Evolutionary conservation across 257 asterid species (phyloP), one percentile per base, ranked within the genome.

Genomic region (Solanum sparsipilum): DNA sequence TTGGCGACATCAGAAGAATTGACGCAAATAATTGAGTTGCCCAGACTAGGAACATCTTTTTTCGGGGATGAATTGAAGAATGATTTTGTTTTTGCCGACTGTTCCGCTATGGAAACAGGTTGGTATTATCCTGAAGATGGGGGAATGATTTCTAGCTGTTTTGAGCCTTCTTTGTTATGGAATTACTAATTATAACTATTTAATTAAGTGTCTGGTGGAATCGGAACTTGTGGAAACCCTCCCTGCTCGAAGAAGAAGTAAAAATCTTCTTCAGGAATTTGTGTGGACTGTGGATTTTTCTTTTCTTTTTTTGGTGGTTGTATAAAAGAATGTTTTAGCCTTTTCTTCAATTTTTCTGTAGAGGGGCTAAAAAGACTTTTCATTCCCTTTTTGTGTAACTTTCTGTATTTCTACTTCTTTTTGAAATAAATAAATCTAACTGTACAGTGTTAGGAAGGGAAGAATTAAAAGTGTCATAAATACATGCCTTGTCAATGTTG

Each of bases 21-120:
- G 90, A 82, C 94, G 15, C 95, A 96, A 88, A 94, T 96, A 71
- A 93, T 94, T 5, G 98, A 94, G 93, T 81, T 96, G 88, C 98
- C 98, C 63, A 96, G 89, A 63, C 84, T 96, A 68, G 97, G 93
- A 0, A 56, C 96, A 60, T 81, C 87, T 70, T 93, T 72, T 63
- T 94, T 91, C 65, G 88, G 91, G 25, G 20, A 88, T 73, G 96
- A 92, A 31, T 68, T 88, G 87, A 89, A 90, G 86, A 89, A 65
- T 18, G 95, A 95, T 27, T 90, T 91, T 9, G 95, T 93, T 16
- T 94, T 90, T 86, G 58, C 83, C 1, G 96, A 94, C 15, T 68
- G 58, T 9, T 79, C 85, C 5, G 27, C 65, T 46, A 79, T 86
- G 27, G 96, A 93, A 23, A 35, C 52, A 74, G 95, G 92, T 81